Evolutionary conservation across 192 early-diverging fungal genomes (phyloP).

Genomic region (Mortierella antarctica): DNA sequence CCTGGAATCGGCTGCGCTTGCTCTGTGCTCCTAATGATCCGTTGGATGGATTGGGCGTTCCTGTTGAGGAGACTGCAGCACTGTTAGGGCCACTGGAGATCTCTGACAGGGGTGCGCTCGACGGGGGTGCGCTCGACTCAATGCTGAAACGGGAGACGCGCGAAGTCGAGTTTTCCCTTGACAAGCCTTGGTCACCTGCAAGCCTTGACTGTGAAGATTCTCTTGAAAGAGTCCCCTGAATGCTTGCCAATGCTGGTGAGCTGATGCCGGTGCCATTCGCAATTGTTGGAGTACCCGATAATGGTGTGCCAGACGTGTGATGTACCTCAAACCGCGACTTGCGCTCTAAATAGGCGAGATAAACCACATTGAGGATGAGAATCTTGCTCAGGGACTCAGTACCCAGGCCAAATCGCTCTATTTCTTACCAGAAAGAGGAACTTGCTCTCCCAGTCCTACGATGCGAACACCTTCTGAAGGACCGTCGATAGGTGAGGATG

Average conservation of each 20-base stretch:
- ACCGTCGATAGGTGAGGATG: conserved; percentile 43
- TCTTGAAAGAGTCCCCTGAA: conserved; percentile 2
- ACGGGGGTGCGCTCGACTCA: background rate
- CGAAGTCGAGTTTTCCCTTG: conserved; percentile 23
- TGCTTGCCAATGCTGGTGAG: conserved; percentile 24
- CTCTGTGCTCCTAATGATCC: conserved; percentile 2
- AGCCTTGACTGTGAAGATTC: conserved; percentile 36
- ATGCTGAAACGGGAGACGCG: conserved; percentile 36
- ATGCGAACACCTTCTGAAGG: conserved; percentile 29
- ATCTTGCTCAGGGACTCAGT: background rate
- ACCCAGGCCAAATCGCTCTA: background rate
- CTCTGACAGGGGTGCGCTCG: too few species aligned
- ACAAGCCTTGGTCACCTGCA: conserved; percentile 7
- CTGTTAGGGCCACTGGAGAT: background rate
- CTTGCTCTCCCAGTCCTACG: conserved; percentile 5
- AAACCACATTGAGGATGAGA: background rate
- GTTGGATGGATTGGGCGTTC: conserved; percentile 15
- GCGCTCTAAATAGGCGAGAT: conserved; percentile 21
- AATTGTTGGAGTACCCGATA: background rate
- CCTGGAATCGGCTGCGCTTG: conserved; percentile 47
- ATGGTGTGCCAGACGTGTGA: conserved; percentile 18
- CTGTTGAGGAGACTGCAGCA: conserved; percentile 3
- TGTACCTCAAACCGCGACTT: conserved; percentile 51
- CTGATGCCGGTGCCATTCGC: conserved; percentile 11
- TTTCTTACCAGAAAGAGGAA: background rate